Conservation (phyloP, 139 green algal species). For the Pseudopediastrum boryanum region DNA sequence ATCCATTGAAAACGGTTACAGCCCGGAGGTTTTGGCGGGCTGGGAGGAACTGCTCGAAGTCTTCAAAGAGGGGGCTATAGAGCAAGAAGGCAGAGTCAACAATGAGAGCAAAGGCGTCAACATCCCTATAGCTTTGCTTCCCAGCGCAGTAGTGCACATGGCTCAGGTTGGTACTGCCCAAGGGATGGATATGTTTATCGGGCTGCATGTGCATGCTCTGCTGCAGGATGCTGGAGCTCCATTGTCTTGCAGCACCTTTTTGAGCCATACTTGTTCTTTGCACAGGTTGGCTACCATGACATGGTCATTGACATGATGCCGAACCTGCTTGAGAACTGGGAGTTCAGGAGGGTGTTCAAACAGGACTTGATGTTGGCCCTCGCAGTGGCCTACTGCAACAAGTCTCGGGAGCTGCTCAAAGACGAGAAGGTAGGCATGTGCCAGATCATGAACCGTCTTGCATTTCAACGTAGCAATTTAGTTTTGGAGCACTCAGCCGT, state of each 20-base stretch:
- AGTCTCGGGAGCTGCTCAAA: constrained; percentile 20
- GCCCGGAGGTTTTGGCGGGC: constrained; percentile 6
- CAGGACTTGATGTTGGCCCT: constrained; percentile 33
- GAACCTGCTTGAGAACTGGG: constrained; percentile 33
- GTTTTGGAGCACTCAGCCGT: too few species aligned
- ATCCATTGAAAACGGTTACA: constrained; percentile 22
- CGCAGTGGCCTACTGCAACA: constrained; percentile 26
- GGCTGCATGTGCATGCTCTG: neutral
- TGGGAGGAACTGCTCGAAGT: constrained; percentile 30
- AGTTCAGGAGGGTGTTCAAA: constrained; percentile 29
- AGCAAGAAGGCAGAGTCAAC: constrained; percentile 24
- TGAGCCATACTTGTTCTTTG: neutral
- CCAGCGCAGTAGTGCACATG: constrained; percentile 22
- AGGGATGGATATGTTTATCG: too few species aligned
- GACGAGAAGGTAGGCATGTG: constrained; percentile 28
- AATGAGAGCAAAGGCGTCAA: constrained; percentile 10
- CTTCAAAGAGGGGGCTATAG: constrained; percentile 26
- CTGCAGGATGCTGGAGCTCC: neutral
- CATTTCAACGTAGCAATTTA: too few species aligned
- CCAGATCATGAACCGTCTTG: too few species aligned
- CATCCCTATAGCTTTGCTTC: constrained; percentile 19
- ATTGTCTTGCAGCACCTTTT: neutral
- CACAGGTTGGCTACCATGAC: constrained; percentile 23
- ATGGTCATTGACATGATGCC: constrained; percentile 9
- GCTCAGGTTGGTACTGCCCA: constrained; percentile 30